phyloP scores from a whole-genome alignment of 441 rosid genomes.

The Jatropha podagrica region DNA sequence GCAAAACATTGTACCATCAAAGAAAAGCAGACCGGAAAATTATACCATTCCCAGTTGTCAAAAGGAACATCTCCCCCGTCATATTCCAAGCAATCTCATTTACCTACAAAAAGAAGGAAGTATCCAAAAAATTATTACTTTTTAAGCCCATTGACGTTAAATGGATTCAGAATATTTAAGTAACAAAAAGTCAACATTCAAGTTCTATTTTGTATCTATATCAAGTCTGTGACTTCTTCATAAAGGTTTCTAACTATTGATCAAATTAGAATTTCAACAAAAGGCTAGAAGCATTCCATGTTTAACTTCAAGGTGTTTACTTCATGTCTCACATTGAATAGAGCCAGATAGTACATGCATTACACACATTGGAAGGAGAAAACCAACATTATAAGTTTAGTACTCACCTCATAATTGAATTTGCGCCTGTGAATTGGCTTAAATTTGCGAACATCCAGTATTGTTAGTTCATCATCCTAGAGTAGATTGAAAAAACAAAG shows the following conservation, averaged over 20 bases:
- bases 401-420: slow-evolving; percentile 83
- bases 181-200: background rate
- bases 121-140: background rate
- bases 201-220: background rate
- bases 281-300: background rate
- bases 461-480: slow-evolving; percentile 93
- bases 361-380: background rate
- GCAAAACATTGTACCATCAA: background rate
- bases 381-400: background rate
- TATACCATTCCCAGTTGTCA: slow-evolving; percentile 92
- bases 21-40: slow-evolving; percentile 10
- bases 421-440: slow-evolving; percentile 85
- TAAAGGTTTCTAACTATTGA: background rate
- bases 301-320: background rate
- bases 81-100: slow-evolving; percentile 98
- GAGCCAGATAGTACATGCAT: background rate
- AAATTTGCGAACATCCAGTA: slow-evolving; percentile 95
- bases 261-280: background rate
- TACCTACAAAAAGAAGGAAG: slow-evolving; percentile 47
- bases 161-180: background rate
- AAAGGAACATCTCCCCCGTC: slow-evolving; percentile 89
- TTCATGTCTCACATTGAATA: background rate
- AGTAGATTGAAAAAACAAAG: slow-evolving; percentile 19
- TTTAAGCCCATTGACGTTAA: slow-evolving; percentile 1
- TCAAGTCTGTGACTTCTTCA: background rate